Evolutionary conservation across 2,329 filamentous ascomycete genomes (phyloP).

Genomic region (Aspergillus japonicus): DNA sequence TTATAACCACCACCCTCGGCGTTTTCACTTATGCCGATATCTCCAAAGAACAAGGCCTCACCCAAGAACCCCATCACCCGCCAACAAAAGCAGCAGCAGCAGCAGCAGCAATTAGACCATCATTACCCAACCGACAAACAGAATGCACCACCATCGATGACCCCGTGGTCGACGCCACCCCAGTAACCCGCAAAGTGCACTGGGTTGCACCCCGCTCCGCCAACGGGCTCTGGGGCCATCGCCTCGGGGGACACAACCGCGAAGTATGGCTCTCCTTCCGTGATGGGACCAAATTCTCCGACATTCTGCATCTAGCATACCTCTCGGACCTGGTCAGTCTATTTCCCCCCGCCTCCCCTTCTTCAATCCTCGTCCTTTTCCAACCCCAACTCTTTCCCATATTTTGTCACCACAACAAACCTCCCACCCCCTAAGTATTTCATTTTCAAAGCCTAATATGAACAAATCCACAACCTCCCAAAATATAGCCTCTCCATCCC

Average conservation of each 20-base stretch:
- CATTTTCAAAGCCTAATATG: too few species aligned
- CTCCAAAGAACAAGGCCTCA: constrained; percentile 18
- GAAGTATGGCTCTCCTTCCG: constrained; percentile 25
- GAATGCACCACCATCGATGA: constrained; percentile 23
- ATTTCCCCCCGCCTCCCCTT: neutral
- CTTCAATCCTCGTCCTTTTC: too few species aligned
- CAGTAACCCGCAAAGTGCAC: constrained; percentile 21
- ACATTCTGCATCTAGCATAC: constrained; percentile 18
- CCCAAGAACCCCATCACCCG: constrained; percentile 5
- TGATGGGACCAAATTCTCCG: constrained; percentile 19
- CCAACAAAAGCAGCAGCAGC: neutral
- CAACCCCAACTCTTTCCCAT: neutral
- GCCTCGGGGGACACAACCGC: constrained; percentile 22
- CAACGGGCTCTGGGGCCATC: constrained; percentile 24
- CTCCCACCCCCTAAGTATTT: too few species aligned
- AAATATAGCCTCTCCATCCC: constrained; percentile 21
- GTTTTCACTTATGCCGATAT: constrained; percentile 20
- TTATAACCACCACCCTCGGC: constrained; percentile 6
- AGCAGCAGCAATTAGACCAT: neutral
- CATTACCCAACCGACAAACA: constrained; percentile 13
- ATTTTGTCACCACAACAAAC: too few species aligned
- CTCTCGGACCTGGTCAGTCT: constrained; percentile 22
- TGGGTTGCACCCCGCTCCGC: constrained; percentile 21
- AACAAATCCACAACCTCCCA: too few species aligned
- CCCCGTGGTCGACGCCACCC: constrained; percentile 23